Percentiles rank a stretch among this genome's conserved stretches.
These are phyloP conservation scores for Umbelopsis sp. DNA, from an alignment of 371 early-diverging fungal genomes.

Conservation along the genomic window DNA sequence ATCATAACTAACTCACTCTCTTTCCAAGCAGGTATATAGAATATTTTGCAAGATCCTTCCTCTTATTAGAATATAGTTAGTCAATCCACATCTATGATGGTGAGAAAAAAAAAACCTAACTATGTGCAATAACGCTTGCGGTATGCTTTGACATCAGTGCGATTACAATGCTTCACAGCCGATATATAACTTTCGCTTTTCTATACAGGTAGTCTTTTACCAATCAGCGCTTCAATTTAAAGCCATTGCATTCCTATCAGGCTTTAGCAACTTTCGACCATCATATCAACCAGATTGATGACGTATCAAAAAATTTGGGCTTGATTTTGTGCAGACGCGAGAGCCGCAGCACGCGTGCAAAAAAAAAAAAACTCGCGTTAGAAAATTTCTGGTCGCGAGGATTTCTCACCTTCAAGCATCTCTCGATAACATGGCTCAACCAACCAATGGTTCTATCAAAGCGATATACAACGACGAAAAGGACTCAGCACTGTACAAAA, in stretches of 20 bases:
- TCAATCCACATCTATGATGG: no score
- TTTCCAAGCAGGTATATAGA: no score
- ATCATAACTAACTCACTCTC: neutral
- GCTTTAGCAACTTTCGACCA: no score
- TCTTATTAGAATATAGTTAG: no score
- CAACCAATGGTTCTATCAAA: constrained; percentile 46
- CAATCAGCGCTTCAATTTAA: no score
- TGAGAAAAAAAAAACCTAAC: no score
- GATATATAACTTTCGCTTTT: no score
- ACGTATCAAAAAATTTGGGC: neutral
- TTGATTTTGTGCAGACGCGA: neutral
- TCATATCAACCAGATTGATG: neutral
- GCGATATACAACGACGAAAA: constrained; percentile 47
- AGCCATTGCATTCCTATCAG: no score
- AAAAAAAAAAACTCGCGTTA: constrained; percentile 2
- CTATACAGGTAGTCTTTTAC: neutral
- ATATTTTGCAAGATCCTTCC: no score
- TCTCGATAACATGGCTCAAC: constrained; percentile 33
- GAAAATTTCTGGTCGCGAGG: constrained; percentile 13
- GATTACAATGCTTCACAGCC: no score
- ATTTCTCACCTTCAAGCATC: neutral
- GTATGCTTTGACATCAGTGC: no score
- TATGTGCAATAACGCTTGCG: no score
- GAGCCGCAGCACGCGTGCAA: constrained; percentile 5
- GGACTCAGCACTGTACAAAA: constrained; percentile 24